phyloP scores from a whole-genome alignment of 345 rosid species.

The Passiflora organensis region DNA sequence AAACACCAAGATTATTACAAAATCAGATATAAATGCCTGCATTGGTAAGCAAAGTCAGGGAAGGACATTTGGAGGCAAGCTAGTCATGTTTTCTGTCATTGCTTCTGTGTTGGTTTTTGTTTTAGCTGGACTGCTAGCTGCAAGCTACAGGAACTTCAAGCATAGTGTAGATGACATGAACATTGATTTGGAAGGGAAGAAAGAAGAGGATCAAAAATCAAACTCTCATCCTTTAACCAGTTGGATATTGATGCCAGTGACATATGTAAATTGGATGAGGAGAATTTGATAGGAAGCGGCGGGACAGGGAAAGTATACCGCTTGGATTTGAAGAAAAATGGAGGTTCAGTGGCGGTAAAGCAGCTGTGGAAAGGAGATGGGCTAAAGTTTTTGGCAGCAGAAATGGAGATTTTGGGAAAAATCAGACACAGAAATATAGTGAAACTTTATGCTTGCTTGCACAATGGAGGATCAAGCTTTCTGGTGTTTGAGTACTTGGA shows the following conservation, averaged over 20 bases:
- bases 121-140: conserved; percentile 39
- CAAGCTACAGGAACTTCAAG: conserved; percentile 50
- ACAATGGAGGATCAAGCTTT: conserved; percentile 53
- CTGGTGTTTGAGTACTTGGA: conserved; percentile 83
- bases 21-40: conserved; percentile 39
- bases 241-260: conserved; percentile 72
- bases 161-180: conserved; percentile 24
- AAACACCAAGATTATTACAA: conserved; percentile 15
- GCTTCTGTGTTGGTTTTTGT: conserved; percentile 36
- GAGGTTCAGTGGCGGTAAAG: conserved; percentile 70
- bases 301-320: conserved; percentile 86
- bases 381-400: conserved; percentile 52
- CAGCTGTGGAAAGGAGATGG: conserved; percentile 50
- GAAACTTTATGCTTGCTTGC: conserved; percentile 68
- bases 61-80: conserved; percentile 21
- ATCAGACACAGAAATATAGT: conserved; percentile 76
- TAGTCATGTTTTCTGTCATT: conserved; percentile 38
- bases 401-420: conserved; percentile 74
- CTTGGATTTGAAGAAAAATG: conserved; percentile 59
- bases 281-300: conserved; percentile 67
- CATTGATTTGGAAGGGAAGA: conserved; percentile 23
- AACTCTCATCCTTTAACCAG: conserved; percentile 58
- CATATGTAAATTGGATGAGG: conserved; percentile 56
- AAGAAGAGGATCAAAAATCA: conserved; percentile 42
- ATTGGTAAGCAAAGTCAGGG: conserved; percentile 23